Percentiles rank a stretch among this genome's conserved stretches.
Conservation (phyloP, 2,329 filamentous ascomycete species). For the Apiospora marii region DNA sequence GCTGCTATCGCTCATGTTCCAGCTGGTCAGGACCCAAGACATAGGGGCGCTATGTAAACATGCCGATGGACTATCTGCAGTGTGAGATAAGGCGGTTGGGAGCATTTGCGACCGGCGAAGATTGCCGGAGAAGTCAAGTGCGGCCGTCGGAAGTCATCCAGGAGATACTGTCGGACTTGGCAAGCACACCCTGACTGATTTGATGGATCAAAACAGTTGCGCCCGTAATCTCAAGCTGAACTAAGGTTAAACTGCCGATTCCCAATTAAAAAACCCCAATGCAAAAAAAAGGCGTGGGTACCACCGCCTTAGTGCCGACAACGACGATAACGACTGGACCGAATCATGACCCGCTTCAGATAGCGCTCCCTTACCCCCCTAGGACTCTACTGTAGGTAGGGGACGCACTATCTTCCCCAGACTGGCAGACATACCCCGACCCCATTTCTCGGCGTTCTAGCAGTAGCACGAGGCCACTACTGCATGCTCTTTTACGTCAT, state of each 20-base stretch:
- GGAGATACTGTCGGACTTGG: background rate
- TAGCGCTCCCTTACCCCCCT: background rate
- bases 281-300: constrained; percentile 2
- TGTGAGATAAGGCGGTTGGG: background rate
- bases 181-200: background rate
- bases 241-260: background rate
- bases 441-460: background rate
- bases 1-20: background rate
- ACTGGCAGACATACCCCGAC: background rate
- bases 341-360: constrained; percentile 11
- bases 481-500: background rate
- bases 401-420: constrained; percentile 11
- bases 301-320: constrained; percentile 11
- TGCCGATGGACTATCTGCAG: background rate
- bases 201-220: background rate
- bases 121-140: background rate
- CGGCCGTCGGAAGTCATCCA: constrained; percentile 8
- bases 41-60: background rate
- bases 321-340: constrained; percentile 1
- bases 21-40: background rate
- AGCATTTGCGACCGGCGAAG: constrained; percentile 1
- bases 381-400: background rate
- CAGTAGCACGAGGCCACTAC: no score
- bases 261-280: background rate
- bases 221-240: background rate